These are phyloP conservation scores for Phytopythium aichiense DNA, from an alignment of 352 stramenopile genomes.

Conservation along the genomic window DNA sequence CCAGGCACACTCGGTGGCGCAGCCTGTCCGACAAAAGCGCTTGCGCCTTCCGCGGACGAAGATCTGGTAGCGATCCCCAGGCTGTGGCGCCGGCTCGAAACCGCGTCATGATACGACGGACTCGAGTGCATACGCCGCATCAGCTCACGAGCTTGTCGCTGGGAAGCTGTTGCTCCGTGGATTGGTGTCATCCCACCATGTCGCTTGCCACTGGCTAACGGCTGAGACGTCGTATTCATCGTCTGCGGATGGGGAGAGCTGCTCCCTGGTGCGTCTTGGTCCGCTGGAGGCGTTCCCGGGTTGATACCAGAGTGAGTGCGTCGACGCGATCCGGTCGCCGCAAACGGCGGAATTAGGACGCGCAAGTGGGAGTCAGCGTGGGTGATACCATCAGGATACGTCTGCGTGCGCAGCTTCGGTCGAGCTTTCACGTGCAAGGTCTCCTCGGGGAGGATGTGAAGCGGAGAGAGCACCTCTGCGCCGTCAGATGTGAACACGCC, in stretches of 20 bases:
- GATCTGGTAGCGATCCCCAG: not conserved
- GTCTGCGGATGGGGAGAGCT: not conserved
- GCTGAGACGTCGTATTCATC: not conserved
- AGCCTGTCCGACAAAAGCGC: not conserved
- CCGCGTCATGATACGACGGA: not conserved
- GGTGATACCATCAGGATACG: conserved; percentile 11
- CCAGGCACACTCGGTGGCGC: not conserved
- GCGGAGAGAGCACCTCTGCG: conserved; percentile 60
- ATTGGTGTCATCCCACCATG: conserved; percentile 4
- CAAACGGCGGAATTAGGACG: conserved; percentile 11
- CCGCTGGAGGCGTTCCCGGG: not conserved
- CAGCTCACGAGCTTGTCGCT: conserved; percentile 1
- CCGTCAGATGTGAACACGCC: conserved; percentile 49
- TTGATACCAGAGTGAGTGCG: not conserved
- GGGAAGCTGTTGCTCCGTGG: conserved; percentile 6
- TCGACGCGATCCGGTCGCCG: not conserved
- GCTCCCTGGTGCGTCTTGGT: not conserved
- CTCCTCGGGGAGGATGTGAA: conserved; percentile 73
- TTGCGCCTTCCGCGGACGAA: not conserved
- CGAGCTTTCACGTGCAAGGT: conserved; percentile 63
- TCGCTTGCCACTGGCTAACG: not conserved
- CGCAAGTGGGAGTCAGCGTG: conserved; percentile 18
- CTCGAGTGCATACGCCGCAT: not conserved
- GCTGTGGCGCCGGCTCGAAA: not conserved
- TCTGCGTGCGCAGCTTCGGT: conserved; percentile 38